These are phyloP conservation scores for Agaricales sp. DNA, from an alignment of 1,284 basidiomycete species.

Conservation along the genomic window DNA sequence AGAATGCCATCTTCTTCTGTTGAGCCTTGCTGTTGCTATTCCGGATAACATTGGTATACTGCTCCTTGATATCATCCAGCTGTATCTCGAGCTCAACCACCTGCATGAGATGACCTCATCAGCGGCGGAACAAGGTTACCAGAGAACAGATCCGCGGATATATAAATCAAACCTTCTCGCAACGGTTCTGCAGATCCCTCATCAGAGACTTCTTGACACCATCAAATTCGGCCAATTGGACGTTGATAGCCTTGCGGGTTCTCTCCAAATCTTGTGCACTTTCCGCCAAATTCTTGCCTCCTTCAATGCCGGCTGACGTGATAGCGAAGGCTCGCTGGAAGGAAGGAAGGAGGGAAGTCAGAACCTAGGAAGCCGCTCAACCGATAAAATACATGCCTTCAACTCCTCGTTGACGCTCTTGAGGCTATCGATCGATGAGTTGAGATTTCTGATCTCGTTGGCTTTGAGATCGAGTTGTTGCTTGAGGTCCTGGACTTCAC, in stretches of 20 bases:
- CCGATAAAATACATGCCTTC: constrained; percentile 47
- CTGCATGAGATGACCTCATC: constrained; percentile 30
- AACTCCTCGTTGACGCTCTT: constrained; percentile 97
- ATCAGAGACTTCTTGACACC: constrained; percentile 98
- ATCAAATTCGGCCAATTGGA: constrained; percentile 97
- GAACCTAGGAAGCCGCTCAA: no score
- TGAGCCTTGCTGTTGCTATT: constrained; percentile 98
- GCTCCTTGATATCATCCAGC: constrained; percentile 96
- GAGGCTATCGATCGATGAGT: constrained; percentile 84
- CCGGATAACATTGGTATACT: constrained; percentile 97
- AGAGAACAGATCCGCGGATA: constrained; percentile 4
- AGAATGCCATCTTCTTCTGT: constrained; percentile 98
- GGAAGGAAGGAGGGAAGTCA: constrained; percentile 10
- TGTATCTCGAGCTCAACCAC: constrained; percentile 99
- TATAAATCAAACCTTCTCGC: constrained; percentile 78
- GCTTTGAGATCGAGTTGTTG: constrained; percentile 84
- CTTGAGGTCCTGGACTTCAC: constrained; percentile 84
- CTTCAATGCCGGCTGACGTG: constrained; percentile 92
- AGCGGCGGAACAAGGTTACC: constrained; percentile 5
- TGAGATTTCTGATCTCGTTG: constrained; percentile 80
- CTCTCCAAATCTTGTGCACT: constrained; percentile 96
- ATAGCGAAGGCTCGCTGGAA: constrained; percentile 90
- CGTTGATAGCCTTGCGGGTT: constrained; percentile 92
- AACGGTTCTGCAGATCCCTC: constrained; percentile 98
- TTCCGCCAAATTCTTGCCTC: constrained; percentile 92